Evolutionary conservation across 164 flowering plant species (phyloP).

Genomic region (Malania oleifera): DNA sequence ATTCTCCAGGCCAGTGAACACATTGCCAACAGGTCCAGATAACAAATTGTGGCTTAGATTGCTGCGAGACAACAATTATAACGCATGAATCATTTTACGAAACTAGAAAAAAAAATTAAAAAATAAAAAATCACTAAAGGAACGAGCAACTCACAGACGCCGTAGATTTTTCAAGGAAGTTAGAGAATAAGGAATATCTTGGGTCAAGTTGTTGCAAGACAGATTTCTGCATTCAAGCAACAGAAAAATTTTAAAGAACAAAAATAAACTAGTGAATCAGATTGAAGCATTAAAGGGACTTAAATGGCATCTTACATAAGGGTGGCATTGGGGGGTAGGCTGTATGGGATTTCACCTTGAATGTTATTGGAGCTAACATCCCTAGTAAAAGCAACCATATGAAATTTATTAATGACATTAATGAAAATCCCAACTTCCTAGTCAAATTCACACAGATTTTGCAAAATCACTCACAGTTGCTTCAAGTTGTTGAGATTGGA

Average conservation of each 20-base stretch:
- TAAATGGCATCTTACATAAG: slow-evolving; percentile 46
- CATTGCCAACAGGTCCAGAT: slow-evolving; percentile 69
- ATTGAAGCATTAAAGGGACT: background rate
- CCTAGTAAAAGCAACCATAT: slow-evolving; percentile 30
- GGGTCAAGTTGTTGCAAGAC: slow-evolving; percentile 55
- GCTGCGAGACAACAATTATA: slow-evolving; percentile 33
- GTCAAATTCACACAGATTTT: too few species aligned
- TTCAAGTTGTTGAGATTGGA: slow-evolving; percentile 44
- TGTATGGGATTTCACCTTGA: slow-evolving; percentile 54
- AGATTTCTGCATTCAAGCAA: slow-evolving; percentile 48
- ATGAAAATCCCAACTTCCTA: too few species aligned
- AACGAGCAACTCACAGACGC: slow-evolving; percentile 55
- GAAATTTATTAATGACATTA: background rate
- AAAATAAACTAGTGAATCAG: background rate
- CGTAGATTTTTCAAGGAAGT: slow-evolving; percentile 38
- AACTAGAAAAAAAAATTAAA: background rate
- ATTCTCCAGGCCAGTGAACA: slow-evolving; percentile 49
- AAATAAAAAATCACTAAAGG: slow-evolving; percentile 1
- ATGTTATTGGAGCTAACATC: slow-evolving; percentile 67
- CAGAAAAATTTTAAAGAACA: background rate
- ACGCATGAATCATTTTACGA: background rate
- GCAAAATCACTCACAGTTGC: slow-evolving; percentile 48
- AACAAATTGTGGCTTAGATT: slow-evolving; percentile 73
- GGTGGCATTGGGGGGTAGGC: slow-evolving; percentile 63
- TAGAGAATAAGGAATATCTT: slow-evolving; percentile 51